These are phyloP conservation scores for Gnaphalium uliginosum DNA, from an alignment of 129 eudicot species.

Conservation along the genomic window DNA sequence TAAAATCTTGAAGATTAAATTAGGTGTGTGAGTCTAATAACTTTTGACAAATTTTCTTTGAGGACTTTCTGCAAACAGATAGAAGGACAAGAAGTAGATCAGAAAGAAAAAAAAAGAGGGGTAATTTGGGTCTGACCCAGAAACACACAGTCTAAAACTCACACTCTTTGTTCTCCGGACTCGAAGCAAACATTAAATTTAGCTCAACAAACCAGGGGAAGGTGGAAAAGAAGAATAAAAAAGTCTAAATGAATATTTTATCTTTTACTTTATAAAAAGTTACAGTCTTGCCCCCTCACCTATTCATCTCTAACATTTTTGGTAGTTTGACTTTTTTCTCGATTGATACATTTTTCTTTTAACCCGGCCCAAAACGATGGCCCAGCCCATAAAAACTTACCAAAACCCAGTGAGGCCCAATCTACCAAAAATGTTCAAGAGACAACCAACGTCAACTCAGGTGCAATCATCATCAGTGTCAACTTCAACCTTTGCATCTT, in stretches of 20 bases:
- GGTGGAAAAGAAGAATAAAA: constrained; percentile 11
- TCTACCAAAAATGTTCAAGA: too few species aligned
- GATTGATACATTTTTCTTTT: background rate
- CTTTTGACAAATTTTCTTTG: constrained; percentile 8
- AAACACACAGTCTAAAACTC: constrained; percentile 19
- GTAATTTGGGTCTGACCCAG: constrained; percentile 33
- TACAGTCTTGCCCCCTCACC: background rate
- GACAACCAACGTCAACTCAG: background rate
- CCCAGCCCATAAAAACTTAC: background rate
- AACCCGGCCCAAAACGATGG: background rate
- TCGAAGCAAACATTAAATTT: constrained; percentile 47
- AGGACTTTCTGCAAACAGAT: constrained; percentile 35
- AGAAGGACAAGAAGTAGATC: constrained; percentile 41
- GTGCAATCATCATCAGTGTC: background rate
- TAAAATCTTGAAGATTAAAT: constrained; percentile 24
- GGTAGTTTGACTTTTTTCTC: constrained; percentile 8
- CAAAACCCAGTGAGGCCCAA: background rate
- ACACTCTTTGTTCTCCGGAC: constrained; percentile 36
- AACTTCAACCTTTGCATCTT: background rate
- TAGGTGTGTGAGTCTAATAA: constrained; percentile 11
- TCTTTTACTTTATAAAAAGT: constrained; percentile 7
- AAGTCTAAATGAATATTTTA: constrained; percentile 24
- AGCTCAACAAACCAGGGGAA: constrained; percentile 43
- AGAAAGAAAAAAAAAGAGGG: constrained; percentile 26
- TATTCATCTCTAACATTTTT: background rate